Evolutionary conservation across 78 protist genomes (phyloP), one percentile per base, ranked within the genome.

Genomic region (Tieghemostelium lacteum): DNA sequence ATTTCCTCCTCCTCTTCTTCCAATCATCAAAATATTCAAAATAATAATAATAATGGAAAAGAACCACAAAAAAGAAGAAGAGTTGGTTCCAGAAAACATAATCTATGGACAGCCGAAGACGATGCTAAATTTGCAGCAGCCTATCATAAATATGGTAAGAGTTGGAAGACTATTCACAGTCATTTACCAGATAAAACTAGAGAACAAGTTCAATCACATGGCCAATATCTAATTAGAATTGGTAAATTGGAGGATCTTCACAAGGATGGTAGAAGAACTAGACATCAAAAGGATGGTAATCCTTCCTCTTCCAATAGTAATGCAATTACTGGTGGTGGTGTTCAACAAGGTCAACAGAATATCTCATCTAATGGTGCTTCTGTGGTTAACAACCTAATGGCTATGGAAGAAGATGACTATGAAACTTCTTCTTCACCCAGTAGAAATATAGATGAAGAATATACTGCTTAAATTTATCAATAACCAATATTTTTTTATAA

Each of bases 121-220:
- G 91, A 83, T 33, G 91, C 66, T 19, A 83, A 73, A 50, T 83
- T 83, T 71, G 91, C 91, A 29, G 75, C 45, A 17, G 91, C 91
- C 12, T 83, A 69, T 49, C 66, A 83, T 64, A 69, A 69, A 45
- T 69, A 69, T 60, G 91, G 91, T 24, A 83, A 83, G 50, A 83
- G 91, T 60, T 83, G 91, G 91, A 83, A 83, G 66, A 83, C 91
- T 45, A 83, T 83, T 69, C 91, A 83, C 22, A 69, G 78, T 33
- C 71, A 64, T 69, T 50, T 83, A 26, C 91, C 91, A 31, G 91
- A 73, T 42, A 83, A 83, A 57, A 83, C 91, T 58, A 73, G 91
- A 57, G 91, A 83, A 58, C 91, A 83, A 69, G 91, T 83, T 31
- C 91, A 83, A 58, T 69, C 78, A 58, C 91, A 83, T 45, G 91